Base-by-base conservation (phyloP, 208 protist genomes). In the Trypanosoma caninum region DNA sequence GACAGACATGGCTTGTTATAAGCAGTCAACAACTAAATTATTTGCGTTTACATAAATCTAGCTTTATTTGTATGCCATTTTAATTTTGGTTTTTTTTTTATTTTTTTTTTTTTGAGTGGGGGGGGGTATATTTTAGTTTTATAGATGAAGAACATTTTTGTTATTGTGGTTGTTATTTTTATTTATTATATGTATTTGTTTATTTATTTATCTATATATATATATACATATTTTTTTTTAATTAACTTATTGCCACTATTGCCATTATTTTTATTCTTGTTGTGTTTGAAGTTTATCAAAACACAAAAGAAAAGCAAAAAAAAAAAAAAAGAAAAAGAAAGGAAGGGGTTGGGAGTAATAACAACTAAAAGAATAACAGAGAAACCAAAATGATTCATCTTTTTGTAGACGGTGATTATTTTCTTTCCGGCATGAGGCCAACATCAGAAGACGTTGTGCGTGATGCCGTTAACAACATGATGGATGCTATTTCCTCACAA, bases 401-500 rank as follows among this genome's bases (percentile, higher is more conserved):
- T 28, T 72, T 91, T 30, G 72, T 91, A 1, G 84, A 91, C 59
- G 84, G 84, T 6, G 84, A 88, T 59, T 91, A 91, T 66, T 68
- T 87, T 38, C 73, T 91, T 28, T 70, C 73, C n/a, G 84, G 84
- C 42, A 71, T 91, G 64, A 72, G 42, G 56, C 80, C 81, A 10
- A 72, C 65, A 20, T 72, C 63, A 11, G 78, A 84, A 45, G 72
- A 44, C 11, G 78, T 52, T 18, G 74, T 91, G 35, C 69, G 66
- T 37, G 56, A 31, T 2, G 68, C 69, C 4, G 68, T 86, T 4
- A 69, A 84, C 8, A 61, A 72, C 13, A 59, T 91, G 42, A 23
- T 78, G 37, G 23, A 65, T 3, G 66, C 75, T 31, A 55, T 91
- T 6, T 51, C 69, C 20, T n/a, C 59, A 27, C 78, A 88, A 67